Conservation (phyloP, 78 protist genomes). For the Dictyostelium discoideum region DNA sequence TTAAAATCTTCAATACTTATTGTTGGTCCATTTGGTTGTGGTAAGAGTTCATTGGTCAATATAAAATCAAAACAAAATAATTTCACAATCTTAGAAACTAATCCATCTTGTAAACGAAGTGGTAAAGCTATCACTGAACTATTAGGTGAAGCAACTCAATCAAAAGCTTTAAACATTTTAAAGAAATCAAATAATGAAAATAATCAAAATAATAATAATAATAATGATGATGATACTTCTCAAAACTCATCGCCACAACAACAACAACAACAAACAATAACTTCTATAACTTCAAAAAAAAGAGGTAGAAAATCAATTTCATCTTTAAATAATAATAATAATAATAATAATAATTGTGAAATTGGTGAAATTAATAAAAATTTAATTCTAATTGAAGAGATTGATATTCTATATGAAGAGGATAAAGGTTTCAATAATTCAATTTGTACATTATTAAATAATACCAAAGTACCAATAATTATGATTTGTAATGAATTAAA, state of each 20-base stretch:
- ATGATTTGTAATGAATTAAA: conserved; percentile 54
- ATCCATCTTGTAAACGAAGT: conserved; percentile 35
- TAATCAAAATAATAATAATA: too few species aligned
- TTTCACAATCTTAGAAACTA: conserved; percentile 28
- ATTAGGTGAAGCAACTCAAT: conserved; percentile 72
- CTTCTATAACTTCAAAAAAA: background rate
- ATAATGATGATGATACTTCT: background rate
- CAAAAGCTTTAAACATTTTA: conserved; percentile 14
- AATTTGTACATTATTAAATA: background rate
- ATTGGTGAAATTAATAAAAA: background rate
- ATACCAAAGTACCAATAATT: conserved; percentile 39
- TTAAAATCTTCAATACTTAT: background rate
- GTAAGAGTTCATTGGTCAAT: conserved; percentile 23
- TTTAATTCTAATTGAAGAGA: conserved; percentile 46
- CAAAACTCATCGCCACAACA: background rate
- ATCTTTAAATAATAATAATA: background rate
- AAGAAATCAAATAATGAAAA: background rate
- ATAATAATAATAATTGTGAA: background rate
- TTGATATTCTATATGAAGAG: conserved; percentile 56
- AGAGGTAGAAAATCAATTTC: background rate
- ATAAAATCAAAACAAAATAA: background rate
- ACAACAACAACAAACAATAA: background rate
- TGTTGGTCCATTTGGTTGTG: conserved; percentile 51
- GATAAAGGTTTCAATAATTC: conserved; percentile 46
- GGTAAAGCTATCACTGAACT: conserved; percentile 37